Evolutionary conservation across 106 monocot genomes (phyloP).

Genomic region (Dioscorea zingiberensis): DNA sequence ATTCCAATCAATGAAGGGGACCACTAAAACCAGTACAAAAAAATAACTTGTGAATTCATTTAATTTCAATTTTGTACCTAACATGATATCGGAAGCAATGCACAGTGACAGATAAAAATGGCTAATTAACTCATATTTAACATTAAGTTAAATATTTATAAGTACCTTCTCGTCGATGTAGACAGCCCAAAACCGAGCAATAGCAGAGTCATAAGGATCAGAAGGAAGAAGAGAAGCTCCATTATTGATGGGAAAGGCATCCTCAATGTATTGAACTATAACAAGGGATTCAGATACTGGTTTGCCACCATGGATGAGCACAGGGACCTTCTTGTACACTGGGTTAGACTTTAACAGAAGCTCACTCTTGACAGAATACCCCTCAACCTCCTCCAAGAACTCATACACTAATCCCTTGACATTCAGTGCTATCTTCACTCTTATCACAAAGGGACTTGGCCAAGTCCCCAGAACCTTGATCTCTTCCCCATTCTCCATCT

Average conservation of each 20-base stretch:
- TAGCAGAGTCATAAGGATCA: constrained; percentile 23
- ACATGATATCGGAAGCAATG: no score
- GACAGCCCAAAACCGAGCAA: constrained; percentile 23
- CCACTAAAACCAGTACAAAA: no score
- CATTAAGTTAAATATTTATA: no score
- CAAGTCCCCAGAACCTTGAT: constrained; percentile 19
- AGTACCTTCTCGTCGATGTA: constrained; percentile 28
- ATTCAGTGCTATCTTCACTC: constrained; percentile 13
- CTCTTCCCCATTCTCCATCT: no score
- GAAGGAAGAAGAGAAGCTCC: constrained; percentile 1
- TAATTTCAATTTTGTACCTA: no score
- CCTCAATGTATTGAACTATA: constrained; percentile 24
- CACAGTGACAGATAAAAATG: no score
- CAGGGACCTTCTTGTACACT: constrained; percentile 28
- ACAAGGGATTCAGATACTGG: constrained; percentile 21
- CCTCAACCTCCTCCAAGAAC: constrained; percentile 13
- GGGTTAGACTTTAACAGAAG: constrained; percentile 25
- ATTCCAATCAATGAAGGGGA: no score
- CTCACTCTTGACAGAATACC: constrained; percentile 12
- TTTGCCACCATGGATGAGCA: constrained; percentile 22
- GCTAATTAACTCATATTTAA: no score
- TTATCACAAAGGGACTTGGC: constrained; percentile 14
- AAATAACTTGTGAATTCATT: no score
- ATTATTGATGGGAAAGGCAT: constrained; percentile 5
- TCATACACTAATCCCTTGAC: constrained; percentile 19